These are phyloP conservation scores for Xylaria palmicola DNA, from an alignment of 495 filamentous ascomycete species.

Conservation along the genomic window DNA sequence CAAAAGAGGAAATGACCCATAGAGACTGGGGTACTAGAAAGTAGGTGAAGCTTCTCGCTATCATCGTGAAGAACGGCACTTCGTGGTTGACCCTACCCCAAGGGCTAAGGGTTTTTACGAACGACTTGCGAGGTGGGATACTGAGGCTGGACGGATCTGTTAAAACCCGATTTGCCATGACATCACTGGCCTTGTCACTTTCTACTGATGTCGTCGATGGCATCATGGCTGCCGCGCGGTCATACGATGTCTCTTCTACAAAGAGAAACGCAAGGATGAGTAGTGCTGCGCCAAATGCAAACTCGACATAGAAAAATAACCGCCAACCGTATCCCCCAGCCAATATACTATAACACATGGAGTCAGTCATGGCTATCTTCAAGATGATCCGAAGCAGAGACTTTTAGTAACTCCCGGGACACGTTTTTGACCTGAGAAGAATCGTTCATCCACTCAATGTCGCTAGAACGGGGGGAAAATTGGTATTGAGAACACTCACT, in stretches of 20 bases:
- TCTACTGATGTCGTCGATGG: slow-evolving; percentile 20
- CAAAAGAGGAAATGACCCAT: slow-evolving; percentile 57
- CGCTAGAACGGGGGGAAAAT: too few relatives aligned
- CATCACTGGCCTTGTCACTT: slow-evolving; percentile 22
- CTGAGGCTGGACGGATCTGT: background rate
- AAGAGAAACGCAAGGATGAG: slow-evolving; percentile 60
- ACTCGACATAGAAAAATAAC: slow-evolving; percentile 65
- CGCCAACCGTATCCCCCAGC: slow-evolving; percentile 61
- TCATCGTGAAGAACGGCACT: slow-evolving; percentile 55
- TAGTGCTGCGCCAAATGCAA: slow-evolving; percentile 55
- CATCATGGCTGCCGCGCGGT: slow-evolving; percentile 33
- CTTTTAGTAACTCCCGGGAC: too few relatives aligned
- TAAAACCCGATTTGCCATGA: slow-evolving; percentile 19
- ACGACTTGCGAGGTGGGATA: slow-evolving; percentile 44
- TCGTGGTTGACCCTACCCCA: slow-evolving; percentile 52
- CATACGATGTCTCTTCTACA: slow-evolving; percentile 61
- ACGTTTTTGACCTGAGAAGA: too few relatives aligned
- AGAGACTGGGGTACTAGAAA: slow-evolving; percentile 58
- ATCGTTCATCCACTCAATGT: too few relatives aligned
- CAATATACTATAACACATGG: too few relatives aligned
- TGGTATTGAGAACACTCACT: too few relatives aligned
- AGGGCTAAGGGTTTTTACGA: slow-evolving; percentile 48
- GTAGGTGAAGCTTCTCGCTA: slow-evolving; percentile 55
- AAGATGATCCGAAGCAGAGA: too few relatives aligned
- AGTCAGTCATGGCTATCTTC: too few relatives aligned